phyloP scores from a whole-genome alignment of 371 early-diverging fungal genomes.

The Sporodiniella umbellata region DNA sequence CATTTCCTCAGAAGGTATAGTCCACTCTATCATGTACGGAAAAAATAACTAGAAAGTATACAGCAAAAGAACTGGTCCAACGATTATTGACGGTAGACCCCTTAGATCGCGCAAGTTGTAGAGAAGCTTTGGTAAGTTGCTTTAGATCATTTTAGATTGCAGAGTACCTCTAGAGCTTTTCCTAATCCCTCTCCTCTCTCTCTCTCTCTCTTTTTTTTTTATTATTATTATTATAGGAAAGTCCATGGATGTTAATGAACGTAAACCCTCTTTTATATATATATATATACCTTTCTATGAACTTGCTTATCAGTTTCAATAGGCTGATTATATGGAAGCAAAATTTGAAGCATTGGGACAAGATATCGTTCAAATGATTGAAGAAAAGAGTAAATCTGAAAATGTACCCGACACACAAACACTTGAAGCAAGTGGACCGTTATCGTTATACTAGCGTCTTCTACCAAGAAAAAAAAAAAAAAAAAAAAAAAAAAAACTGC shows the following conservation, averaged over 20 bases:
- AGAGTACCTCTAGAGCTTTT: neutral
- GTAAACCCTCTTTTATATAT: no score
- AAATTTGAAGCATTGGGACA: neutral
- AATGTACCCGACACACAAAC: neutral
- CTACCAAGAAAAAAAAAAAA: no score
- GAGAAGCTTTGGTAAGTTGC: constrained; percentile 31
- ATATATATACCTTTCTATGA: no score
- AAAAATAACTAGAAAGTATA: neutral
- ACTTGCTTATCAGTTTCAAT: no score
- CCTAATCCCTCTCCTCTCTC: neutral
- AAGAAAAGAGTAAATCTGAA: neutral
- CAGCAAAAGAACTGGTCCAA: constrained; percentile 61
- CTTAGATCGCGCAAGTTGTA: constrained; percentile 35
- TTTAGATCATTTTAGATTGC: no score
- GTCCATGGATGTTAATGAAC: constrained; percentile 19
- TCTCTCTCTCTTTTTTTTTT: neutral
- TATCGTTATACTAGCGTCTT: neutral
- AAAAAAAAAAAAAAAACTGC: no score
- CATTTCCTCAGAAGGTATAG: constrained; percentile 65
- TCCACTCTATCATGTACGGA: neutral
- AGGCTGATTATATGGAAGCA: neutral
- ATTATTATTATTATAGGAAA: neutral
- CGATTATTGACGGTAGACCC: constrained; percentile 56
- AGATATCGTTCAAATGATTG: neutral
- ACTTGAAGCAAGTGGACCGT: neutral